Evolutionary conservation across 257 asterid genomes (phyloP).

Genomic region (Solanum arcanum): DNA sequence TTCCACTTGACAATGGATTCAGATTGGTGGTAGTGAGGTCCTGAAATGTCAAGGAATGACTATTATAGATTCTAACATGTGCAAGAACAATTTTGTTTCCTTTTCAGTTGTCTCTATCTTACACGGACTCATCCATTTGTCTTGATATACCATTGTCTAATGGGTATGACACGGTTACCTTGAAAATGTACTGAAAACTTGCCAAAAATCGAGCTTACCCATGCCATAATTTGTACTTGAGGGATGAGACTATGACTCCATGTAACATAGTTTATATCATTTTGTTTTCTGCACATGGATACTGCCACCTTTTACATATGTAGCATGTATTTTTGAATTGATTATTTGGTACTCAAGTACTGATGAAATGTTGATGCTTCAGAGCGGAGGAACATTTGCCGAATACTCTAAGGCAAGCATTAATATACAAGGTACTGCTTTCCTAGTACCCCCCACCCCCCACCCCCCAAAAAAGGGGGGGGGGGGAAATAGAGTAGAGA

Average conservation of each 20-base stretch:
- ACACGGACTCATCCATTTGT: background rate
- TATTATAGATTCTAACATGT: background rate
- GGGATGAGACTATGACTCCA: background rate
- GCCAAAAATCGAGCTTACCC: background rate
- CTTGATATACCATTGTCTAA: background rate
- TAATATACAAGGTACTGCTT: conserved; percentile 66
- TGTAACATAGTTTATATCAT: background rate
- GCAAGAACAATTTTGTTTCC: background rate
- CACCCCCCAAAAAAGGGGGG: background rate
- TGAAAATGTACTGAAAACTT: background rate
- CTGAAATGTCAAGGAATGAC: background rate
- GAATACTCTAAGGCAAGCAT: conserved; percentile 89
- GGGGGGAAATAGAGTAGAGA: background rate
- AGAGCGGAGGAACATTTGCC: conserved; percentile 99
- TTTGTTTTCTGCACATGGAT: background rate
- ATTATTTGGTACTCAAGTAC: conserved; percentile 1
- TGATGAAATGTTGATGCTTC: conserved; percentile 20
- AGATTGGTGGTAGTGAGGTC: background rate
- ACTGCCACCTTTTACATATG: background rate
- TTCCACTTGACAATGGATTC: background rate
- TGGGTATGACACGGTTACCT: background rate
- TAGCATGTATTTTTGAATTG: background rate
- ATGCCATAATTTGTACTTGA: background rate
- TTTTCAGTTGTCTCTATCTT: background rate
- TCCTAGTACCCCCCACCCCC: background rate